Percentiles rank a stretch among this genome's conserved stretches.
phyloP scores from a whole-genome alignment of 192 early-diverging fungal species.

The Umbelopsis isabellina region DNA sequence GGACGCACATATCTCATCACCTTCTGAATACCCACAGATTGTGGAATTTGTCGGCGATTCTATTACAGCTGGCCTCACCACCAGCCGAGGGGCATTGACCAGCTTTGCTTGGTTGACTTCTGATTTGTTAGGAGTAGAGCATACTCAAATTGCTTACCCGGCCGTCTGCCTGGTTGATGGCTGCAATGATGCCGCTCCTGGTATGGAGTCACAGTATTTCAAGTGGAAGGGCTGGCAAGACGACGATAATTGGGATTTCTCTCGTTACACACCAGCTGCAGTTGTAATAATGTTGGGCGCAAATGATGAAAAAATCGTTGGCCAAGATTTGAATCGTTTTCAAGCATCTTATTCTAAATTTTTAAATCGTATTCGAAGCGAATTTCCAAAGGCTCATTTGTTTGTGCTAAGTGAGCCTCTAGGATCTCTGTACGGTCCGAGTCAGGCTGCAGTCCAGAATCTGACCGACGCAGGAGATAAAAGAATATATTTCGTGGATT shows the following conservation, averaged over 20 bases:
- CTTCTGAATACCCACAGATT: background rate
- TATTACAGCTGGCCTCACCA: slow-evolving; percentile 17
- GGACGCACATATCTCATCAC: background rate
- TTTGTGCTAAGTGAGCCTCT: slow-evolving; percentile 32
- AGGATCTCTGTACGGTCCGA: slow-evolving; percentile 22
- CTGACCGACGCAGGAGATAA: slow-evolving; percentile 20
- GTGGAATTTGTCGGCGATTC: slow-evolving; percentile 36
- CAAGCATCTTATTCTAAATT: background rate
- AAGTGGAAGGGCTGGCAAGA: slow-evolving; percentile 9
- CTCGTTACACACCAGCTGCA: slow-evolving; percentile 5
- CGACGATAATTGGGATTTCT: slow-evolving; percentile 15
- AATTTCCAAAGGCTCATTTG: slow-evolving; percentile 8
- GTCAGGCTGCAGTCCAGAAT: slow-evolving; percentile 24
- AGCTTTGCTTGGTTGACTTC: slow-evolving; percentile 31
- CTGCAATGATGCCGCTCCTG: background rate
- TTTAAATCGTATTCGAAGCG: background rate
- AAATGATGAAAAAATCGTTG: slow-evolving; percentile 24
- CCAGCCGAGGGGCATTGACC: slow-evolving; percentile 23
- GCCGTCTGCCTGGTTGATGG: slow-evolving; percentile 21
- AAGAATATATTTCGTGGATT: slow-evolving; percentile 34
- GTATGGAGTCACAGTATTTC: slow-evolving; percentile 31
- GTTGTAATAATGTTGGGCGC: slow-evolving; percentile 26
- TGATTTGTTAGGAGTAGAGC: slow-evolving; percentile 24
- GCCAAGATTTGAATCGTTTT: background rate
- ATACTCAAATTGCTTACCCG: slow-evolving; percentile 25